phyloP scores from a whole-genome alignment of 2,329 filamentous ascomycete species.

The Thielaviopsis punctulata region DNA sequence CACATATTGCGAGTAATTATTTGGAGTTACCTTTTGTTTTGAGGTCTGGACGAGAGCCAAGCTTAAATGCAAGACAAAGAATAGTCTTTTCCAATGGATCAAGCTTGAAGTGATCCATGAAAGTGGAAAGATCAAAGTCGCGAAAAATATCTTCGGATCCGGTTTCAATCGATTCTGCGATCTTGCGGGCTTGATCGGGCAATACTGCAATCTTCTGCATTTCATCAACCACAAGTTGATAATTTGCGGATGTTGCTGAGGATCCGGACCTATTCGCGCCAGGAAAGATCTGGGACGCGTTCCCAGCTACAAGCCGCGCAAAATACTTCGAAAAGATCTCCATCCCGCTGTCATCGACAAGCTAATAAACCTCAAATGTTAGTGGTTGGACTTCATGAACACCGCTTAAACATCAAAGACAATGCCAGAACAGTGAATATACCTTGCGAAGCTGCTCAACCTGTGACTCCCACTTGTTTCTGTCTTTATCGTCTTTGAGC shows the following conservation, averaged over 20 bases:
- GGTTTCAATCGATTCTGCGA: slow-evolving; percentile 82
- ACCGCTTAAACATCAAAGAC: background rate
- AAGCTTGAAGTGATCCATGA: slow-evolving; percentile 90
- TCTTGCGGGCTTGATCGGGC: slow-evolving; percentile 68
- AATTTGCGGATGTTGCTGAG: slow-evolving; percentile 39
- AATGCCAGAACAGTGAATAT: slow-evolving; percentile 18
- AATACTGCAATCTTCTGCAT: slow-evolving; percentile 74
- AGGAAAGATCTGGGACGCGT: slow-evolving; percentile 82
- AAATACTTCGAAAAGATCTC: slow-evolving; percentile 96
- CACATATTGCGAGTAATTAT: background rate
- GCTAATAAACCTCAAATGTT: slow-evolving; percentile 29
- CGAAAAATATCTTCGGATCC: slow-evolving; percentile 85
- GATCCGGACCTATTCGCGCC: slow-evolving; percentile 58
- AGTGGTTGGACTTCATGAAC: slow-evolving; percentile 9
- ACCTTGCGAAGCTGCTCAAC: slow-evolving; percentile 86
- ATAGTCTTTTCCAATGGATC: slow-evolving; percentile 78
- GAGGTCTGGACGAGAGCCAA: slow-evolving; percentile 61
- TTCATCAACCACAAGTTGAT: slow-evolving; percentile 65
- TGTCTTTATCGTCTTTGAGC: slow-evolving; percentile 83
- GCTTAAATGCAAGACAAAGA: slow-evolving; percentile 75
- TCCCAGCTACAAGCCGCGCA: slow-evolving; percentile 75
- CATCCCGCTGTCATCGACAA: slow-evolving; percentile 97
- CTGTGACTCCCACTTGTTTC: slow-evolving; percentile 82
- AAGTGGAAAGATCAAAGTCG: slow-evolving; percentile 89
- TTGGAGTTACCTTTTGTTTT: slow-evolving; percentile 60